These are phyloP conservation scores for Fragilariopsis cylindrus DNA, from an alignment of 108 stramenopile genomes.

Conservation along the genomic window DNA sequence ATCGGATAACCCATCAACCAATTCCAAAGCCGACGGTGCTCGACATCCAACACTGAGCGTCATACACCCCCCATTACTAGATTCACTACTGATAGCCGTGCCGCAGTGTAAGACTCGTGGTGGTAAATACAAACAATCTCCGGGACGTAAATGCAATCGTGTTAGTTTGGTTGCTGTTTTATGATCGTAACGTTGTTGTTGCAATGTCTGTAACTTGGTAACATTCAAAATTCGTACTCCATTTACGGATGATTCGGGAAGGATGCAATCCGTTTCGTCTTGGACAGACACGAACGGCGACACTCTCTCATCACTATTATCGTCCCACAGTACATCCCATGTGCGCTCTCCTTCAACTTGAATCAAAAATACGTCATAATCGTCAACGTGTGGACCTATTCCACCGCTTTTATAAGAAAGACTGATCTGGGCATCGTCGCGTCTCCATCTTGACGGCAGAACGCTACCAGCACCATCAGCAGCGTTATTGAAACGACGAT, in stretches of 20 bases:
- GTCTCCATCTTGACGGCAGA: conserved; percentile 72
- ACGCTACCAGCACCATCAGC: neutral
- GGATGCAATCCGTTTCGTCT: conserved; percentile 57
- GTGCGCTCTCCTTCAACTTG: conserved; percentile 74
- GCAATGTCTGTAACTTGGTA: conserved; percentile 16
- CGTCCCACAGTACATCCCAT: conserved; percentile 69
- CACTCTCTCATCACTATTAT: neutral
- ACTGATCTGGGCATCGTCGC: conserved; percentile 91
- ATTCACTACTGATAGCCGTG: conserved; percentile 62
- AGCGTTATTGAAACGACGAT: conserved; percentile 38
- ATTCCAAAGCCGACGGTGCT: conserved; percentile 81
- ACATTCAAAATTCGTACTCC: conserved; percentile 67
- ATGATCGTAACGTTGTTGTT: neutral
- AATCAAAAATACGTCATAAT: conserved; percentile 95
- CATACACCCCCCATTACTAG: conserved; percentile 67
- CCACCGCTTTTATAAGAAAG: conserved; percentile 68
- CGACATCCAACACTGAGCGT: conserved; percentile 84
- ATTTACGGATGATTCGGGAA: conserved; percentile 55
- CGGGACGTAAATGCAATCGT: conserved; percentile 52
- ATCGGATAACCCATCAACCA: conserved; percentile 65
- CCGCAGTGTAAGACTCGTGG: conserved; percentile 91
- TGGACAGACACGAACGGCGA: conserved; percentile 35
- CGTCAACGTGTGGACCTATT: conserved; percentile 94
- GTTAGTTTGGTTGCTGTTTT: neutral
- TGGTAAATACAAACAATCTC: conserved; percentile 92